phyloP scores from a whole-genome alignment of 176 grass and related monocot genomes.

The Leersia perrieri region DNA sequence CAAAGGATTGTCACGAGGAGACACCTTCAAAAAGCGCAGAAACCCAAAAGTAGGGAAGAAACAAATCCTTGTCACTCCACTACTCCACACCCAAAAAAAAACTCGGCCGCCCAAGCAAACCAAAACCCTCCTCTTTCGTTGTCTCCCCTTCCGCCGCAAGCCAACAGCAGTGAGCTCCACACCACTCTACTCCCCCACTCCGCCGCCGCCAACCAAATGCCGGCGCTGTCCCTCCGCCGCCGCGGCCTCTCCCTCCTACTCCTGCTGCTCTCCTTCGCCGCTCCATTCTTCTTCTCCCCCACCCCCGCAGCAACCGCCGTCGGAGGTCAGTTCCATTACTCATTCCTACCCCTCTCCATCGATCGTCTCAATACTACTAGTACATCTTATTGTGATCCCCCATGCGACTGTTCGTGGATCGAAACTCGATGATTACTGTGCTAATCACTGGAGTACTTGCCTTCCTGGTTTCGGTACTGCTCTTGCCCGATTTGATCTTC shows the following conservation, averaged over 20 bases:
- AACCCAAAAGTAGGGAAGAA: no score
- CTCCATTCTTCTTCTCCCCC: conserved; percentile 35
- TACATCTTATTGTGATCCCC: background rate
- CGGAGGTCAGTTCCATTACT: conserved; percentile 50
- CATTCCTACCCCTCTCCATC: background rate
- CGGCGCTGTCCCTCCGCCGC: background rate
- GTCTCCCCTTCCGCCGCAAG: background rate
- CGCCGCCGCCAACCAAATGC: conserved; percentile 32
- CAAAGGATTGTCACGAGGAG: background rate
- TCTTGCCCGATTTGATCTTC: conserved; percentile 16
- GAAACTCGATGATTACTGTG: background rate
- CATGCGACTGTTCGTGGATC: background rate
- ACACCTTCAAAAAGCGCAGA: no score
- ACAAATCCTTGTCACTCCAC: background rate
- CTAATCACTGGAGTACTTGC: background rate
- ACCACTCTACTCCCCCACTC: background rate
- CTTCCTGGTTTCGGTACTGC: background rate
- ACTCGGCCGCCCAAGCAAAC: no score
- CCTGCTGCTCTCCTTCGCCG: conserved; percentile 18
- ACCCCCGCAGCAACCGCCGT: conserved; percentile 44
- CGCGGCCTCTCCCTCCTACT: background rate
- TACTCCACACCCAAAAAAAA: no score
- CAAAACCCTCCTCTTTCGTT: background rate
- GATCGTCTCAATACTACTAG: background rate
- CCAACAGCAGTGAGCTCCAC: background rate